These are phyloP conservation scores for Cryphonectria japonica DNA, from an alignment of 2,329 filamentous ascomycete genomes.

Conservation along the genomic window DNA sequence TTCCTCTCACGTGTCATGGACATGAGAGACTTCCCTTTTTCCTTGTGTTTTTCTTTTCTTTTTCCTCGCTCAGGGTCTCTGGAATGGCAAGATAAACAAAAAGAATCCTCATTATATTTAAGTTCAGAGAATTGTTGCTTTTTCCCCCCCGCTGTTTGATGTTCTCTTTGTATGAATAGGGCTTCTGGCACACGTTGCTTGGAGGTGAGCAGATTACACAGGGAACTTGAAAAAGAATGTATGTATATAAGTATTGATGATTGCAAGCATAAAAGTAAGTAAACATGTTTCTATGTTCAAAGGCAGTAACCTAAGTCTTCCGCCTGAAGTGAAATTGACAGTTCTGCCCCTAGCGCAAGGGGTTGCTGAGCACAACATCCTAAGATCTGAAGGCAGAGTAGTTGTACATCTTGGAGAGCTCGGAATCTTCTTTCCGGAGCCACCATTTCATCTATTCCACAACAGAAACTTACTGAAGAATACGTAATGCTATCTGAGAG, in stretches of 20 bases:
- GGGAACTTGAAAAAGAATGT: background rate
- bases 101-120: slow-evolving; percentile 15
- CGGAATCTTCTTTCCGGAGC: background rate
- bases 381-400: background rate
- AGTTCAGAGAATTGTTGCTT: background rate
- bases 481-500: background rate
- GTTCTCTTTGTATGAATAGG: background rate
- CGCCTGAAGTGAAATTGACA: background rate
- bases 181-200: background rate
- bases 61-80: slow-evolving; percentile 17
- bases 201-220: too few relatives aligned
- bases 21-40: slow-evolving; percentile 14
- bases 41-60: background rate
- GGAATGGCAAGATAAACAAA: slow-evolving; percentile 29
- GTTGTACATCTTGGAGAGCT: too few relatives aligned
- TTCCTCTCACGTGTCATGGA: slow-evolving; percentile 3
- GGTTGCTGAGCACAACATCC: background rate
- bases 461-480: background rate
- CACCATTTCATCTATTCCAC: background rate
- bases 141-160: slow-evolving; percentile 7
- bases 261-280: background rate
- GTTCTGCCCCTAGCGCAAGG: background rate
- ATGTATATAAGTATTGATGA: background rate
- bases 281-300: background rate
- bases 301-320: background rate